Percentiles rank a stretch among this genome's conserved stretches.
Conservation (phyloP, 441 rosid genomes). For the Hura crepitans region DNA sequence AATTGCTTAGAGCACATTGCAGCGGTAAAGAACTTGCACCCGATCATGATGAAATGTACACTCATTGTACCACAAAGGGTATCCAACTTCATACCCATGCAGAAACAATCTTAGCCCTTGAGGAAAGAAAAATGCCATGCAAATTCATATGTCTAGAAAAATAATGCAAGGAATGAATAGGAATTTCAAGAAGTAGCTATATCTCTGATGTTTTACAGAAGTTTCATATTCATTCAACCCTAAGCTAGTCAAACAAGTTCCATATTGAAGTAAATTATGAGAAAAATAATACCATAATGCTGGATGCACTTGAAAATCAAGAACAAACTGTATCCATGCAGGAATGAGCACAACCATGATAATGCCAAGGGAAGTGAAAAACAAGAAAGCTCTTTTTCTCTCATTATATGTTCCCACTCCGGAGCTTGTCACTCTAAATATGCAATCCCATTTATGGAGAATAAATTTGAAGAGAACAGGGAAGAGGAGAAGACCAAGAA, state of each 20-base stretch:
- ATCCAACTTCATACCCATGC: background rate
- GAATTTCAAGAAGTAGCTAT: background rate
- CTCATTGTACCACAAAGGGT: background rate
- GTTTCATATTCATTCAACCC: background rate
- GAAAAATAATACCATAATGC: conserved; percentile 53
- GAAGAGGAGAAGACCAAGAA: conserved; percentile 73
- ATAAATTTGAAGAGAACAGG: conserved; percentile 52
- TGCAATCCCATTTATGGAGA: conserved; percentile 34
- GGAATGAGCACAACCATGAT: conserved; percentile 50
- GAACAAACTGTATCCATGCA: conserved; percentile 83
- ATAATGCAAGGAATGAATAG: background rate
- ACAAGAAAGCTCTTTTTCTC: conserved; percentile 46
- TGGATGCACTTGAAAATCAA: conserved; percentile 71
- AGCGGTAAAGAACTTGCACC: background rate
- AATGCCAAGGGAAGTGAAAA: conserved; percentile 52
- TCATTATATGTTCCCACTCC: conserved; percentile 38
- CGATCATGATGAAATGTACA: background rate
- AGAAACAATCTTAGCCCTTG: background rate
- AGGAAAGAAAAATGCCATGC: background rate
- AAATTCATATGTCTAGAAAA: background rate
- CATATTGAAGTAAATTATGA: conserved; percentile 5
- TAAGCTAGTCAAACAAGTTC: background rate
- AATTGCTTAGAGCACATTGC: background rate
- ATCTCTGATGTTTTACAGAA: background rate
- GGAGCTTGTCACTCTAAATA: conserved; percentile 22